Percentiles rank a stretch among this genome's conserved stretches.
Conservation (phyloP, 441 rosid genomes). For the Theobroma grandiflorum region DNA sequence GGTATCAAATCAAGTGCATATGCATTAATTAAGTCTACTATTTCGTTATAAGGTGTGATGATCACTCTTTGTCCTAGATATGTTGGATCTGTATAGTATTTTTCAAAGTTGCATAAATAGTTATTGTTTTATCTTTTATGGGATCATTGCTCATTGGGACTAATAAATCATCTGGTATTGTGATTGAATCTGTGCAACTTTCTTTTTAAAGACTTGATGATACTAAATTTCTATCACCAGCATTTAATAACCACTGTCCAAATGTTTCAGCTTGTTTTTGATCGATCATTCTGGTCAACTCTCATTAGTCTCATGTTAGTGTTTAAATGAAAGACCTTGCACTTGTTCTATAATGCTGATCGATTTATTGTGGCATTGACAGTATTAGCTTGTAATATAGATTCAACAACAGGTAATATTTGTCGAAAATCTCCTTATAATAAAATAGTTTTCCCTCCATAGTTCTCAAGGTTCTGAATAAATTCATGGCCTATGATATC, state of each 20-base stretch:
- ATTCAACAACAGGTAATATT: neutral
- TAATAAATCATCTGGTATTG: neutral
- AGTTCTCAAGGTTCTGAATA: too few species aligned
- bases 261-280: neutral
- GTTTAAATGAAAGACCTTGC: neutral
- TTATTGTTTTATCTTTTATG: neutral
- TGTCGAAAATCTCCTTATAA: too few species aligned
- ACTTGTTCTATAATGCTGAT: neutral
- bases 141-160: neutral
- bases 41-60: too few species aligned
- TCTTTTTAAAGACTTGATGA: neutral
- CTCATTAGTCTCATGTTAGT: neutral
- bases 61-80: too few species aligned
- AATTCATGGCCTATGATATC: too few species aligned
- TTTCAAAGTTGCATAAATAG: too few species aligned
- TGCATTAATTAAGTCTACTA: too few species aligned
- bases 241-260: neutral
- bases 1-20: too few species aligned
- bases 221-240: neutral
- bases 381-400: neutral
- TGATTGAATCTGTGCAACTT: neutral
- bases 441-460: too few species aligned
- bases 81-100: too few species aligned
- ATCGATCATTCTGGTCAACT: neutral
- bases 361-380: neutral